phyloP scores from a whole-genome alignment of 2,329 filamentous ascomycete species.

The Colletotrichum lindemuthianum region DNA sequence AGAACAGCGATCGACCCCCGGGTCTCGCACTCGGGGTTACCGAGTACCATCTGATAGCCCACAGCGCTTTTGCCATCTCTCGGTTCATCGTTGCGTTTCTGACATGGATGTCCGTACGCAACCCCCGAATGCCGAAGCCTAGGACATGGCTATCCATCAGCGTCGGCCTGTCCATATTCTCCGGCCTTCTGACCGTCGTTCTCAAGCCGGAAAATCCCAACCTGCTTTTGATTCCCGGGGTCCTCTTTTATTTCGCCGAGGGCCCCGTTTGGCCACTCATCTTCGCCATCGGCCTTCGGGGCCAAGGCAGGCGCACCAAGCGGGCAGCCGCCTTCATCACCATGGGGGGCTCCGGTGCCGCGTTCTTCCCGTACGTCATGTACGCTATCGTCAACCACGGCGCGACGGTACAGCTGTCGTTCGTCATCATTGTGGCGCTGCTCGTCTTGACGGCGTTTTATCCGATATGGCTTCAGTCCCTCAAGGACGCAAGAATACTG shows the following conservation, averaged over 20 bases:
- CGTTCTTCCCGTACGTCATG: slow-evolving; percentile 78
- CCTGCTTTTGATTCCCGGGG: slow-evolving; percentile 67
- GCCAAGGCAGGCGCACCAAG: slow-evolving; percentile 83
- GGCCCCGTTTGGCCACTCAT: slow-evolving; percentile 86
- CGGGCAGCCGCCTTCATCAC: slow-evolving; percentile 81
- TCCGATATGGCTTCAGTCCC: slow-evolving; percentile 58
- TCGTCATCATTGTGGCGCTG: slow-evolving; percentile 69
- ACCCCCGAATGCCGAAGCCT: slow-evolving; percentile 67
- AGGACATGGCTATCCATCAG: slow-evolving; percentile 75
- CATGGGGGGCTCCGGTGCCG: slow-evolving; percentile 78
- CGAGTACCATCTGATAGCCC: slow-evolving; percentile 77
- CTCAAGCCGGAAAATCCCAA: slow-evolving; percentile 57
- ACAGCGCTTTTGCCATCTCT: slow-evolving; percentile 77
- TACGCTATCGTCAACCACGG: slow-evolving; percentile 71
- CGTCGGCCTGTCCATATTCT: slow-evolving; percentile 69
- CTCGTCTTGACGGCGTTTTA: slow-evolving; percentile 59
- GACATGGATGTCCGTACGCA: slow-evolving; percentile 65
- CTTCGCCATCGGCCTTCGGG: slow-evolving; percentile 81
- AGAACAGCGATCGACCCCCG: slow-evolving; percentile 46
- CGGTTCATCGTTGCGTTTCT: slow-evolving; percentile 75
- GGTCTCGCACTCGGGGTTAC: slow-evolving; percentile 65
- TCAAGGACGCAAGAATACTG: slow-evolving; percentile 57
- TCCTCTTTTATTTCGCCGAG: slow-evolving; percentile 82
- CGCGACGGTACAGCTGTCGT: slow-evolving; percentile 71
- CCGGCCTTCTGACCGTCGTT: slow-evolving; percentile 58